Percentiles rank a stretch among this genome's conserved stretches.
These are phyloP conservation scores for Cercophora sp. DNA, from an alignment of 495 filamentous ascomycete species.

Conservation along the genomic window DNA sequence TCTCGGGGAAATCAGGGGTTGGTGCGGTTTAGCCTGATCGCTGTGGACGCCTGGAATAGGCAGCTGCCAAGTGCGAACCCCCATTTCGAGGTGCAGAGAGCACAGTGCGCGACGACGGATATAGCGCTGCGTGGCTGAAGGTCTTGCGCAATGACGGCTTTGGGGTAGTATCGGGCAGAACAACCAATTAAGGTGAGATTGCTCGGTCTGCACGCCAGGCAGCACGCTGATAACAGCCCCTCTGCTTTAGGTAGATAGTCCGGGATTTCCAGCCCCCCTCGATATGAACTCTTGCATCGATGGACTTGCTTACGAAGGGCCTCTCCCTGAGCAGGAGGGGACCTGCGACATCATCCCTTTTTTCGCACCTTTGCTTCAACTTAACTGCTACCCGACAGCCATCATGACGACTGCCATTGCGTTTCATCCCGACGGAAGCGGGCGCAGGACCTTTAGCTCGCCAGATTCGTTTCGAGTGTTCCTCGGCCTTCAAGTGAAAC, in stretches of 20 bases:
- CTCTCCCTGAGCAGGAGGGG: background rate
- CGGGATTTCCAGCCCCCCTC: conserved; percentile 1
- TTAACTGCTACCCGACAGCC: background rate
- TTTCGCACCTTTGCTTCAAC: background rate
- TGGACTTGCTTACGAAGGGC: background rate
- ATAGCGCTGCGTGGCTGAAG: background rate
- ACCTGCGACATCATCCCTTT: background rate
- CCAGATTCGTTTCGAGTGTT: background rate
- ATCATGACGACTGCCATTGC: background rate
- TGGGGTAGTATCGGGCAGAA: background rate
- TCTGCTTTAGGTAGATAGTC: background rate
- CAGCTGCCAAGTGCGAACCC: background rate
- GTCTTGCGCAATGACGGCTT: background rate
- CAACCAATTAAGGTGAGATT: conserved; percentile 1
- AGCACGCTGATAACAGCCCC: background rate
- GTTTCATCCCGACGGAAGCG: background rate
- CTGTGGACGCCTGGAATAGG: background rate
- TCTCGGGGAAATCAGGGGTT: background rate
- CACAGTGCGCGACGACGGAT: background rate
- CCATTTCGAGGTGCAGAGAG: conserved; percentile 1
- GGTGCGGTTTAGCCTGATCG: background rate
- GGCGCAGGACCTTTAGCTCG: background rate
- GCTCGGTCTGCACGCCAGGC: background rate
- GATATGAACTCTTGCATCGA: background rate
- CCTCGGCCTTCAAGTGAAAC: background rate